Evolutionary conservation across 805 yeast genomes (phyloP), one percentile per base, ranked within the genome.

Genomic region (Jamesozyma hellenica): DNA sequence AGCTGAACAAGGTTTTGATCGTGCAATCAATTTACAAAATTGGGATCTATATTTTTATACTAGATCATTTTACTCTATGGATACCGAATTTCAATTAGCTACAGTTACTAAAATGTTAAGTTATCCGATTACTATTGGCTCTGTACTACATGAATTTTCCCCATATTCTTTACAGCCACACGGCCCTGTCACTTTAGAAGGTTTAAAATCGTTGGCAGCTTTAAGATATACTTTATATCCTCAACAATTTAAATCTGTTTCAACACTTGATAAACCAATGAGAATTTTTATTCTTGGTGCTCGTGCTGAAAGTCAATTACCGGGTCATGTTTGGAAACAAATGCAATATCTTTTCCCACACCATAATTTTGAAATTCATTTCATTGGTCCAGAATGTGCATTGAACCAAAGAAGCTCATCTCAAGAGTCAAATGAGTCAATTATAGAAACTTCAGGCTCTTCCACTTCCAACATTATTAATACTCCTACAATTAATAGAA

Each of bases 31-130:
- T 58, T 74, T 86, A 56, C 68, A 78, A 38, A 79, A 75, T 59
- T 92, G 99, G 99, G 97, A 92, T 62, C 70, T 92, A 11, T 90
- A 76, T 54, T 81, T 92, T 57, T 92, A 90, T 61, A 90, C 98
- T 0, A 74, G 99, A 60, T 82, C 82, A 52, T 92, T 85, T 60
- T 81, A 78, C 53, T 90, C 96, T 5, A 90, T 92, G 97, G 96
- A 92, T 62, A 83, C 95, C 3, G 96, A 88, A 62, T 92, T 86
- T 67, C 94, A 90, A 61, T 68, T 90, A 56, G 97, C 98, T 1
- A 94, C 95, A 4, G 88, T 87, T 19, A 86, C 97, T 16, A 92
- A 92, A 60, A 84, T 90, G 75, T 72, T 92, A 58, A 83, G 94
- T 40, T 92, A 86, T 60, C 99, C 99, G 33, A 65, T 86, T 43